Evolutionary conservation across 208 protist genomes (phyloP).

Genomic region (Trypanosoma boissoni): DNA sequence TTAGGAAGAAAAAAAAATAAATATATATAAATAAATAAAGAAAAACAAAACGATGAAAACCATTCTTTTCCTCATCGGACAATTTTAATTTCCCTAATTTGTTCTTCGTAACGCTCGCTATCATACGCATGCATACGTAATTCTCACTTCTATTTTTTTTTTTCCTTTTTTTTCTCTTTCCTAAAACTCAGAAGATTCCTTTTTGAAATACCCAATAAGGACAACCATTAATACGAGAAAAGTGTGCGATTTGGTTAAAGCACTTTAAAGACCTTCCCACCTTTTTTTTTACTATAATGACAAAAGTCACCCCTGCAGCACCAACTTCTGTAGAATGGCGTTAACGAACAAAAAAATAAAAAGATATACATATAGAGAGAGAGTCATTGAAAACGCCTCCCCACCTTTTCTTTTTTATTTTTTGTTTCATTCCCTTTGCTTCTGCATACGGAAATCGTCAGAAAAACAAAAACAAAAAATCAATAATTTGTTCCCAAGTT

Average conservation of each 20-base stretch:
- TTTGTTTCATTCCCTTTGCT: background rate
- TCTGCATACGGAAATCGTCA: background rate
- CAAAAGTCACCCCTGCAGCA: too few species aligned
- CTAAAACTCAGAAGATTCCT: too few species aligned
- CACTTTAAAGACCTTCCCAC: too few species aligned
- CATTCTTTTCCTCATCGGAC: background rate
- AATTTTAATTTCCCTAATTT: background rate
- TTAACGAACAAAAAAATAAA: too few species aligned
- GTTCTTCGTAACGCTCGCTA: background rate
- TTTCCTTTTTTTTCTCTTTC: background rate
- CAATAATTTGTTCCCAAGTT: too few species aligned
- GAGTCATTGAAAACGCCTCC: background rate
- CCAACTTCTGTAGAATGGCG: too few species aligned
- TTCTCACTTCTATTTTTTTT: background rate
- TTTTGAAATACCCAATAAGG: too few species aligned
- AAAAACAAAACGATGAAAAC: background rate
- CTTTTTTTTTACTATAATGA: too few species aligned
- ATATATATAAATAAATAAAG: conserved; percentile 3
- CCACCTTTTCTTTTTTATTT: background rate
- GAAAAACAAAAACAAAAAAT: conserved; percentile 11
- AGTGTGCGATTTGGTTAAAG: too few species aligned
- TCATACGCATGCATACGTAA: too few species aligned
- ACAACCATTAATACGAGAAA: too few species aligned
- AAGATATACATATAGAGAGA: too few species aligned
- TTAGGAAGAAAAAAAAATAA: conserved; percentile 18